phyloP scores from a whole-genome alignment of 2,329 filamentous ascomycete species.

The Ceratocystis eucalypticola region DNA sequence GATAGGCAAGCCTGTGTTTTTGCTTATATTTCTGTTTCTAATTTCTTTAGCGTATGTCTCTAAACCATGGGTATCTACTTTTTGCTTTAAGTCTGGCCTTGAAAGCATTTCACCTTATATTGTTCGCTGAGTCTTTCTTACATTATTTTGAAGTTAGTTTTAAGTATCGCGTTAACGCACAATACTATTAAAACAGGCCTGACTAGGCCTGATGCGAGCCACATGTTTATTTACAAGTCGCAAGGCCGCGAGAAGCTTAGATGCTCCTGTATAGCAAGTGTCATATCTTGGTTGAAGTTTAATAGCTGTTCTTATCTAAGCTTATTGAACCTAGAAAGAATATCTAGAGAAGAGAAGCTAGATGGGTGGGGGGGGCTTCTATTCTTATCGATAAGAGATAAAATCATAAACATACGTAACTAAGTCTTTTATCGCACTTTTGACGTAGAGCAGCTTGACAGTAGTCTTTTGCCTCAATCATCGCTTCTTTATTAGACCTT shows the following conservation, averaged over 20 bases:
- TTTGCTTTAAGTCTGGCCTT: background rate
- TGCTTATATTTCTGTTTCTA: background rate
- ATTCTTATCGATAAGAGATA: slow-evolving; percentile 13
- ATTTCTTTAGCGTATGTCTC: background rate
- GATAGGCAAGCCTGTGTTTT: background rate
- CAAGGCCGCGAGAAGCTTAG: too few relatives aligned
- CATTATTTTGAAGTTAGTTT: background rate
- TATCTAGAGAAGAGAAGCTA: too few relatives aligned
- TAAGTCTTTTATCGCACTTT: background rate
- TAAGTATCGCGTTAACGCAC: background rate
- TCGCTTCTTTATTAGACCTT: background rate
- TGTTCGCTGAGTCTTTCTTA: background rate
- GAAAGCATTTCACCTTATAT: background rate
- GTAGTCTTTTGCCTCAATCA: background rate
- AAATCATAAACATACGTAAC: background rate
- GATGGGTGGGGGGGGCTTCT: slow-evolving; percentile 8
- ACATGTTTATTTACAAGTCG: too few relatives aligned
- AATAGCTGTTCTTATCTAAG: too few relatives aligned
- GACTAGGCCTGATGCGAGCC: too few relatives aligned
- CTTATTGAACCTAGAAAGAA: too few relatives aligned
- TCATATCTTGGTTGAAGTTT: too few relatives aligned
- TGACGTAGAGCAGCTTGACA: background rate
- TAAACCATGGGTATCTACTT: background rate
- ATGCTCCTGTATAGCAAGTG: too few relatives aligned
- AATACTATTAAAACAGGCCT: background rate